Evolutionary conservation across 768 basidiomycete species (phyloP).

Genomic region (Phlebiopsis flavidoalba): DNA sequence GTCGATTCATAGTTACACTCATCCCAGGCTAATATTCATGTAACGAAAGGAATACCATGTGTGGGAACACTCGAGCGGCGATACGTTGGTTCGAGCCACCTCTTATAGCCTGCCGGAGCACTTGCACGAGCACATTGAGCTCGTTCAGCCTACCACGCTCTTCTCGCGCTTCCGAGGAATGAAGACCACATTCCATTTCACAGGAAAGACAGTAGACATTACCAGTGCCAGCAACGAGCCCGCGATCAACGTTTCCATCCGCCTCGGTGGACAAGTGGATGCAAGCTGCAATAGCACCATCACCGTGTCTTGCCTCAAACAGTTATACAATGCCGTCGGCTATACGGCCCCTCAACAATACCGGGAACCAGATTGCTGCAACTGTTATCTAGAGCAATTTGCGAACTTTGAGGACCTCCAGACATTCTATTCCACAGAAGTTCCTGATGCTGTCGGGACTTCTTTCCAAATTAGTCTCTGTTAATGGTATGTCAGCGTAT

Average conservation of each 20-base stretch:
- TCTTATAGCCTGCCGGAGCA: conserved; percentile 59
- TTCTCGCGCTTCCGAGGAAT: conserved; percentile 47
- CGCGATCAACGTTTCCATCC: conserved; percentile 23
- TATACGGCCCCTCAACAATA: conserved; percentile 19
- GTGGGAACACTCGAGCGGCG: conserved; percentile 52
- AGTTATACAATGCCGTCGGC: conserved; percentile 28
- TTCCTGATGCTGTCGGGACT: conserved; percentile 30
- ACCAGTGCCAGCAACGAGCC: conserved; percentile 2
- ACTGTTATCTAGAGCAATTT: conserved; percentile 29
- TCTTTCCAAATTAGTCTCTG: conserved; percentile 46
- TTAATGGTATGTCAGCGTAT: conserved; percentile 41
- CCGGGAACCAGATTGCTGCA: conserved; percentile 27
- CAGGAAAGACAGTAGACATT: not conserved
- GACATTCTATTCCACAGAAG: conserved; percentile 25
- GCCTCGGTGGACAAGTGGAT: conserved; percentile 22
- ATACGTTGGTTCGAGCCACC: conserved; percentile 55
- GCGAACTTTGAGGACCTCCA: conserved; percentile 28
- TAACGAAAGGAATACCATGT: conserved; percentile 50
- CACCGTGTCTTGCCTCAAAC: conserved; percentile 27
- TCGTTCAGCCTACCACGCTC: conserved; percentile 69
- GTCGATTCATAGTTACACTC: conserved; percentile 10
- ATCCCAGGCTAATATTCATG: not conserved
- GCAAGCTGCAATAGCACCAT: conserved; percentile 27
- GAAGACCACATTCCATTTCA: conserved; percentile 31
- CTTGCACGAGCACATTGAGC: conserved; percentile 55